phyloP scores from a whole-genome alignment of 129 eudicot genomes.

The Helianthus annuus region DNA sequence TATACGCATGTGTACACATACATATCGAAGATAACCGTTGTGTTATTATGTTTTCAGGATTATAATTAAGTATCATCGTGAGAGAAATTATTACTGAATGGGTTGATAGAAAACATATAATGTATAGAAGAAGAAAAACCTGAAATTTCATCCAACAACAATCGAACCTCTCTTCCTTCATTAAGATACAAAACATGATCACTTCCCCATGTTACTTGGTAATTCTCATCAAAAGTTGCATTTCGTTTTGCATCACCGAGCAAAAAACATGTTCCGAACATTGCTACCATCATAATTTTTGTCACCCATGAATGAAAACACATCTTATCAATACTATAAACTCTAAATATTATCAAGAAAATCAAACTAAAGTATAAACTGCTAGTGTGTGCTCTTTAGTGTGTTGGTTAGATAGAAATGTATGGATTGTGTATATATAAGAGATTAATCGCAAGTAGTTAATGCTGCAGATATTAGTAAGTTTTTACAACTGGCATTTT shows the following conservation, averaged over 20 bases:
- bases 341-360: conserved; percentile 1
- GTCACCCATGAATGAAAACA: conserved; percentile 5
- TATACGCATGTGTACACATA: too few relatives aligned
- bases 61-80: not conserved
- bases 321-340: conserved; percentile 27
- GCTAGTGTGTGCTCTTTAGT: not conserved
- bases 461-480: not conserved
- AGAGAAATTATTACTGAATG: not conserved
- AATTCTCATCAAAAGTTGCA: conserved; percentile 28
- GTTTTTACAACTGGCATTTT: not conserved
- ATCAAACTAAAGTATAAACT: not conserved
- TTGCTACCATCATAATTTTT: not conserved
- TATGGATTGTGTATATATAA: not conserved
- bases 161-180: conserved; percentile 30
- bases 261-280: conserved; percentile 18
- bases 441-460: too few relatives aligned
- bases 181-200: conserved; percentile 25
- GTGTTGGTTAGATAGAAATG: conserved; percentile 1
- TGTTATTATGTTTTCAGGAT: not conserved
- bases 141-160: conserved; percentile 27
- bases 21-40: too few relatives aligned
- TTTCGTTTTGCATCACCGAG: conserved; percentile 9
- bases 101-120: not conserved
- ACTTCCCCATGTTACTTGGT: conserved; percentile 26
- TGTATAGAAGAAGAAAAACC: conserved; percentile 14